Evolutionary conservation across 2,329 filamentous ascomycete species (phyloP).

Genomic region (Pyrenochaeta sp.): DNA sequence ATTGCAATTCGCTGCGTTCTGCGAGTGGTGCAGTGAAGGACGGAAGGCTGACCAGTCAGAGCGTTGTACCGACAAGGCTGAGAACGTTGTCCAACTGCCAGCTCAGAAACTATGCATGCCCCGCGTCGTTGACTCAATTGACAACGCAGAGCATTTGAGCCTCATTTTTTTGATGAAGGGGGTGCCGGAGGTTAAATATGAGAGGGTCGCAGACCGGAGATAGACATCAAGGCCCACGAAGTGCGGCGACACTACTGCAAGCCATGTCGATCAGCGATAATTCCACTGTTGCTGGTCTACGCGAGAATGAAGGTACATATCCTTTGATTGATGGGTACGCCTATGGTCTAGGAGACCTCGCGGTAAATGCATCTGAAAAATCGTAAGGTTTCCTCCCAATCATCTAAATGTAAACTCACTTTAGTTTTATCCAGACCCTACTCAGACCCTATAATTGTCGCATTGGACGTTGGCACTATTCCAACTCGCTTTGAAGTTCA

Average conservation of each 20-base stretch:
- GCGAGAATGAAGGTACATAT: slow-evolving; percentile 11
- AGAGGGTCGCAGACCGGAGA: no score
- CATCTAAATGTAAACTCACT: neutral
- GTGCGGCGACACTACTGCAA: neutral
- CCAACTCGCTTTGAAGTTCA: slow-evolving; percentile 33
- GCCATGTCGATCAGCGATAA: slow-evolving; percentile 25
- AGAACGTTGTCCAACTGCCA: slow-evolving; percentile 24
- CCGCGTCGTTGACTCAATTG: slow-evolving; percentile 10
- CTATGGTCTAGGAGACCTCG: slow-evolving; percentile 6
- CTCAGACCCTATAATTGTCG: slow-evolving; percentile 21
- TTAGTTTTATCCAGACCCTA: slow-evolving; percentile 22
- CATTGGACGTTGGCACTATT: slow-evolving; percentile 27
- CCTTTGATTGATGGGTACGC: slow-evolving; percentile 8
- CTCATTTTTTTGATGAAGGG: slow-evolving; percentile 14
- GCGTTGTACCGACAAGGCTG: slow-evolving; percentile 27
- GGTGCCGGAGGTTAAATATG: slow-evolving; percentile 4
- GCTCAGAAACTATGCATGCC: slow-evolving; percentile 30
- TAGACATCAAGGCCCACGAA: neutral
- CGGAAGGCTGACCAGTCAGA: slow-evolving; percentile 33
- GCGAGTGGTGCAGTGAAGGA: slow-evolving; percentile 7
- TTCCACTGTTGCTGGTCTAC: slow-evolving; percentile 11
- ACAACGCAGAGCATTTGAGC: slow-evolving; percentile 32
- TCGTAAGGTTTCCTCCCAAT: slow-evolving; percentile 17
- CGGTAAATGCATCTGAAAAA: slow-evolving; percentile 11
- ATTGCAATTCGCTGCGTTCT: neutral